These are phyloP conservation scores for Colletotrichum trifolii DNA, from an alignment of 2,329 filamentous ascomycete species.

Conservation along the genomic window DNA sequence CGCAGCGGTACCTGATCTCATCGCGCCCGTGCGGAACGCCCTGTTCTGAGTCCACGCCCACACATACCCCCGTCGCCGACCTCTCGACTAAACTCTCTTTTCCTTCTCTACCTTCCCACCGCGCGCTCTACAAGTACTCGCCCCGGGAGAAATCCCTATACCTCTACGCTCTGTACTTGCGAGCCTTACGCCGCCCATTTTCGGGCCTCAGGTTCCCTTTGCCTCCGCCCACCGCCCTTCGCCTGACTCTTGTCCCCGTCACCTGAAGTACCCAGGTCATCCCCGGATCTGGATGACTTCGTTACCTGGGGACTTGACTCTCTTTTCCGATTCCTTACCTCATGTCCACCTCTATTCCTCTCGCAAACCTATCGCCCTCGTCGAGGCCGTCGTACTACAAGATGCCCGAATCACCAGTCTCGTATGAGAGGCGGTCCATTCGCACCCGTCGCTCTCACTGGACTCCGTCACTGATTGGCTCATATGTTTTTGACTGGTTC, in stretches of 20 bases:
- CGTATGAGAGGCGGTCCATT: conserved; percentile 25
- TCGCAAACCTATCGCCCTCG: conserved; percentile 30
- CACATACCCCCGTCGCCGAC: no score
- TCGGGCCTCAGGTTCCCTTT: background rate
- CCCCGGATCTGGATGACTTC: conserved; percentile 25
- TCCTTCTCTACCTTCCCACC: no score
- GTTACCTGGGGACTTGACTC: conserved; percentile 10
- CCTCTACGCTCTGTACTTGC: no score
- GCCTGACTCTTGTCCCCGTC: conserved; percentile 1
- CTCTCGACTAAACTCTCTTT: no score
- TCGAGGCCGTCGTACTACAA: conserved; percentile 36
- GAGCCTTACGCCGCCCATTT: no score
- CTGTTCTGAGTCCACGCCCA: no score
- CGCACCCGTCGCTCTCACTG: conserved; percentile 30
- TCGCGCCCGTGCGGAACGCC: no score
- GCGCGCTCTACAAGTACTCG: no score
- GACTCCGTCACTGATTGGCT: conserved; percentile 57
- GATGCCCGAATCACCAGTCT: conserved; percentile 47
- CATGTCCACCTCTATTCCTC: conserved; percentile 39
- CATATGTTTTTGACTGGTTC: conserved; percentile 81
- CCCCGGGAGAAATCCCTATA: no score
- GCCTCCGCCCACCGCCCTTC: background rate
- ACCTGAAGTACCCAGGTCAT: conserved; percentile 31
- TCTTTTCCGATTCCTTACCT: conserved; percentile 10
- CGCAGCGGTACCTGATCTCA: no score